Evolutionary conservation across 2,329 filamentous ascomycete species (phyloP).

Genomic region (Fusarium incarnatum): DNA sequence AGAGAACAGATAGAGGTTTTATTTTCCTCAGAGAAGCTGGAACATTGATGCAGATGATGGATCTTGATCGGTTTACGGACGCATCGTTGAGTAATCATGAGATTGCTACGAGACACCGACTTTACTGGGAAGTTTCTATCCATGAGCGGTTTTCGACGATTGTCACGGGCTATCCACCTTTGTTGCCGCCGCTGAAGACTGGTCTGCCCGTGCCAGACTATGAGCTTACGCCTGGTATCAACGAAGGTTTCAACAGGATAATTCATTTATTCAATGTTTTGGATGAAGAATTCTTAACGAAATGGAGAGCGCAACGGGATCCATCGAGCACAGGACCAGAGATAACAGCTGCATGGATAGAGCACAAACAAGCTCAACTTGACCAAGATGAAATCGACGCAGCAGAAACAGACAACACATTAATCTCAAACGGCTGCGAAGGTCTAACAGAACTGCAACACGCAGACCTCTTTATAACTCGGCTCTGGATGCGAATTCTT

Average conservation of each 20-base stretch:
- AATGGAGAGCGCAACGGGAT: conserved; percentile 52
- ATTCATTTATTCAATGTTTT: conserved; percentile 53
- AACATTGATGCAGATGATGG: conserved; percentile 46
- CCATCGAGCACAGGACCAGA: conserved; percentile 18
- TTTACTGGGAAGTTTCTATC: conserved; percentile 69
- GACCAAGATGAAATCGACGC: conserved; percentile 53
- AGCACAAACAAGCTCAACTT: conserved; percentile 55
- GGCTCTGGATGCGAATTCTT: conserved; percentile 56
- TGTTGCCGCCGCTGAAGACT: conserved; percentile 47
- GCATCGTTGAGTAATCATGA: conserved; percentile 28
- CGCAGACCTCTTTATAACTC: conserved; percentile 55
- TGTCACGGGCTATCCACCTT: conserved; percentile 58
- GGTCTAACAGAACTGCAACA: conserved; percentile 54
- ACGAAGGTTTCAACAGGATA: conserved; percentile 53
- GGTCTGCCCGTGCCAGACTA: conserved; percentile 48
- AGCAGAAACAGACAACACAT: conserved; percentile 42
- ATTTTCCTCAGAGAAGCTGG: conserved; percentile 63
- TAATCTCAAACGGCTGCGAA: conserved; percentile 42
- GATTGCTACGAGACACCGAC: conserved; percentile 51
- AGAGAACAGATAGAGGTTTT: conserved; percentile 61
- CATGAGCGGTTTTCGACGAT: conserved; percentile 67
- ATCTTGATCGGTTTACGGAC: conserved; percentile 29
- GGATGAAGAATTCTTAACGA: conserved; percentile 53
- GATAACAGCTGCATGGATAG: conserved; percentile 55
- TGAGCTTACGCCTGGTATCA: conserved; percentile 50